Conservation (phyloP, 495 filamentous ascomycete species). For the Penicillium longicatenatum region DNA sequence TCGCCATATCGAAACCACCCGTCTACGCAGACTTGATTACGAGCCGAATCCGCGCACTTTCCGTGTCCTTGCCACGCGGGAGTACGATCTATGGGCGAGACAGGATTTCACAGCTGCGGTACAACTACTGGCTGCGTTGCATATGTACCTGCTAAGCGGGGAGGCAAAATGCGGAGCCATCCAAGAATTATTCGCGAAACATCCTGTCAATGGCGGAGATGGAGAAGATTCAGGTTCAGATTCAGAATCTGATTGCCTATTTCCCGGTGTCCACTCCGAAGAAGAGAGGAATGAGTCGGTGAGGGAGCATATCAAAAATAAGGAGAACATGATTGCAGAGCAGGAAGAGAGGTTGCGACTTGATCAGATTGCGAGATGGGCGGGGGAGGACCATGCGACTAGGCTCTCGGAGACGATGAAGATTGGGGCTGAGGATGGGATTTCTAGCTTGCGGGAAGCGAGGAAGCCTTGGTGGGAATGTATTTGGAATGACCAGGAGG, state of each 20-base stretch:
- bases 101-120: conserved; percentile 23
- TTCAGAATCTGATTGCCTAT: neutral
- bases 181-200: conserved; percentile 24
- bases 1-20: conserved; percentile 20
- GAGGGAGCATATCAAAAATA: neutral
- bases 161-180: conserved; percentile 27
- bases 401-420: conserved; percentile 4
- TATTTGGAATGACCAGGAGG: conserved; percentile 29
- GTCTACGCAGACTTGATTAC: conserved; percentile 17
- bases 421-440: conserved; percentile 19
- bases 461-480: conserved; percentile 32
- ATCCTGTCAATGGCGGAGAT: conserved; percentile 20
- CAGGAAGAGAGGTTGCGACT: neutral
- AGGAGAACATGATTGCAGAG: neutral
- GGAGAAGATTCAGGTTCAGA: neutral
- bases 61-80: conserved; percentile 27
- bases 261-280: neutral
- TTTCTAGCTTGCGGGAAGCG: conserved; percentile 15
- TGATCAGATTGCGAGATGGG: neutral
- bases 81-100: conserved; percentile 34
- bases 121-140: conserved; percentile 23
- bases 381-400: neutral
- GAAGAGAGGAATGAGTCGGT: neutral
- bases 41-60: conserved; percentile 23
- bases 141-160: conserved; percentile 35